Base-by-base conservation (phyloP, 495 filamentous ascomycete species). In the Penicillium desertorum region DNA sequence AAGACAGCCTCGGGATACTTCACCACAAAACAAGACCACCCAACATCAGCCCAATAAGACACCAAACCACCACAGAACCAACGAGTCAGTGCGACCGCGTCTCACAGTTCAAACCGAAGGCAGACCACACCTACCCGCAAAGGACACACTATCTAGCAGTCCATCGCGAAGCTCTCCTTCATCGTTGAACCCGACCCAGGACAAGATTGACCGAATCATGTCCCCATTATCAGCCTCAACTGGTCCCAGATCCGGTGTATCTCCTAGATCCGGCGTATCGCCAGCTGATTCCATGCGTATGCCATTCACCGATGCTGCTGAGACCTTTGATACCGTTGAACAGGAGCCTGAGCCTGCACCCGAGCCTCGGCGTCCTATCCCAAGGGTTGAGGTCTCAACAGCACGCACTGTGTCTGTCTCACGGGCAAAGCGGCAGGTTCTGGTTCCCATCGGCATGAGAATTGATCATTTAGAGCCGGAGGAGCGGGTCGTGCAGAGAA, bases 381-480 rank as follows among this genome's bases (percentile, higher is more conserved):
- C 71, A 5, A 67, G 52, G 0, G 61, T 77, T 20, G 69, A 77
- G 45, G 61, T 79, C 27, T 78, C 76, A 2, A 70, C 68, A 30
- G 76, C 76, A 6, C 60, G 73, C 14, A 77, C 76, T 10, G 58
- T 79, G 16, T 78, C 75, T 14, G 70, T 79, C 1, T 72, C 71
- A 0, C 63, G 64, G 20, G 69, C 66, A n/a, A 73, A 64, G 52
- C 66, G 61, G 8, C 75, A 77, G 43, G 59, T 72, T 14, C 54
- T 77, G 16, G 70, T 77, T 19, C 74, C 76, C 0, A 63, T 79
- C 17, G 62, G 70, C 16, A 47, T 66, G 2, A 57, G 69, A 17
- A 25, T 59, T 3, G 62, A 69, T 25, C 64, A 68, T 14, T 22
- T 70, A 10, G 58, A 62, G 42, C 34, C 67, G 3, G 61, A 69